Conservation (phyloP, 1,139 yeast species). For the Schizosaccharomyces versatilis region DNA sequence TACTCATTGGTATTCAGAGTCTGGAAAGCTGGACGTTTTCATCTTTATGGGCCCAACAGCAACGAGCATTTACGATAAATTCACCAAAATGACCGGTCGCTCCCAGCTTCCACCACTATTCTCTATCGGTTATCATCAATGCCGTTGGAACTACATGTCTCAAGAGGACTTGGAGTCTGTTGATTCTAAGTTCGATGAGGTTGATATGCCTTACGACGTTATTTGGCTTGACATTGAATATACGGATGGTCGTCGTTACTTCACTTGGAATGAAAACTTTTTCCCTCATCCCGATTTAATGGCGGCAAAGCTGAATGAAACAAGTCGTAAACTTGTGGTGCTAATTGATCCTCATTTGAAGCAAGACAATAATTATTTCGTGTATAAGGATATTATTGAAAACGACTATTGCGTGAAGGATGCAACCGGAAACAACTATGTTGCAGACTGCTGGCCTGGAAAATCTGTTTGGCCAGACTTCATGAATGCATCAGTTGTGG, state of each 20-base stretch:
- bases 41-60: conserved; percentile 47
- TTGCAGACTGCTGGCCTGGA: conserved; percentile 98
- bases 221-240: conserved; percentile 94
- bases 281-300: conserved; percentile 58
- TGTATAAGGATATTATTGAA: conserved; percentile 32
- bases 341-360: conserved; percentile 87
- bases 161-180: conserved; percentile 63
- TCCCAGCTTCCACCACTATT: conserved; percentile 57
- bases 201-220: conserved; percentile 66
- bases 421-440: conserved; percentile 31
- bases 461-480: conserved; percentile 86
- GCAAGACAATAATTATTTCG: conserved; percentile 31
- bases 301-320: conserved; percentile 38
- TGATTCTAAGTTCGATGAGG: conserved; percentile 43
- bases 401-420: conserved; percentile 25
- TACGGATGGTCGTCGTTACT: conserved; percentile 63
- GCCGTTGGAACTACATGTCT: conserved; percentile 91
- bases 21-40: conserved; percentile 59
- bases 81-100: conserved; percentile 55
- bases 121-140: conserved; percentile 79
- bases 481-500: conserved; percentile 37
- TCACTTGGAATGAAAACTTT: conserved; percentile 61
- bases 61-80: conserved; percentile 33
- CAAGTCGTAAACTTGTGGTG: conserved; percentile 63
- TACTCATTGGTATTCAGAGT: conserved; percentile 88